Evolutionary conservation across 2,329 filamentous ascomycete genomes (phyloP).

Genomic region (Cryphonectria japonica): DNA sequence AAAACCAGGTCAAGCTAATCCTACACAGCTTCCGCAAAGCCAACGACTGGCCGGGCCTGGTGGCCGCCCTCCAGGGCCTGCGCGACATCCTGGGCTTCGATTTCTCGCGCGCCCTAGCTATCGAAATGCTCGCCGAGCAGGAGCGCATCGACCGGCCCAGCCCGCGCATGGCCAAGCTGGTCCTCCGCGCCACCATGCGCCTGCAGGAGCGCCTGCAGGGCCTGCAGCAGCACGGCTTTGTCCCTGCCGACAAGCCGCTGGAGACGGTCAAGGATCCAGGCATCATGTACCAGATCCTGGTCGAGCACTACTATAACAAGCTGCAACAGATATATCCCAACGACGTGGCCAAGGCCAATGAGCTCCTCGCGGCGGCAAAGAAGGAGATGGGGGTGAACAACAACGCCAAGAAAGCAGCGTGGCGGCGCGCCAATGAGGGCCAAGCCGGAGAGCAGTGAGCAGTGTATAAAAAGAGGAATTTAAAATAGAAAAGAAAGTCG

Average conservation of each 20-base stretch:
- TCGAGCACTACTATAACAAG: constrained; percentile 25
- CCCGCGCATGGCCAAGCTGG: constrained; percentile 28
- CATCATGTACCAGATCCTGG: constrained; percentile 20
- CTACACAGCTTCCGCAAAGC: constrained; percentile 48
- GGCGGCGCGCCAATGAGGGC: background rate
- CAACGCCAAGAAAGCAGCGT: background rate
- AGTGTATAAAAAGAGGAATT: background rate
- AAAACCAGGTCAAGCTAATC: constrained; percentile 38
- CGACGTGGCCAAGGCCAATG: background rate
- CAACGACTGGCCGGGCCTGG: constrained; percentile 51
- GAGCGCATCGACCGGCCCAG: constrained; percentile 28
- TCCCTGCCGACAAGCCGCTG: background rate
- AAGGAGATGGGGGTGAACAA: constrained; percentile 21
- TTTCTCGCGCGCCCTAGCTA: constrained; percentile 37
- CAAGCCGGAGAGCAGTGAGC: background rate
- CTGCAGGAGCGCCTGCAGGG: constrained; percentile 21
- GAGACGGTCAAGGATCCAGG: constrained; percentile 22
- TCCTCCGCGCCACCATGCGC: constrained; percentile 25
- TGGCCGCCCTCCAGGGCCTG: constrained; percentile 45
- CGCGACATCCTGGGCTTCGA: constrained; percentile 36
- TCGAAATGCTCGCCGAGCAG: constrained; percentile 40
- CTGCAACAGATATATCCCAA: background rate
- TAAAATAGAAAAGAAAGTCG: background rate
- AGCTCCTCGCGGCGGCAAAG: constrained; percentile 10
- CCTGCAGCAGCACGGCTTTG: constrained; percentile 11